Conservation (phyloP, 2,329 filamentous ascomycete genomes). For the Xylaria sp. region DNA sequence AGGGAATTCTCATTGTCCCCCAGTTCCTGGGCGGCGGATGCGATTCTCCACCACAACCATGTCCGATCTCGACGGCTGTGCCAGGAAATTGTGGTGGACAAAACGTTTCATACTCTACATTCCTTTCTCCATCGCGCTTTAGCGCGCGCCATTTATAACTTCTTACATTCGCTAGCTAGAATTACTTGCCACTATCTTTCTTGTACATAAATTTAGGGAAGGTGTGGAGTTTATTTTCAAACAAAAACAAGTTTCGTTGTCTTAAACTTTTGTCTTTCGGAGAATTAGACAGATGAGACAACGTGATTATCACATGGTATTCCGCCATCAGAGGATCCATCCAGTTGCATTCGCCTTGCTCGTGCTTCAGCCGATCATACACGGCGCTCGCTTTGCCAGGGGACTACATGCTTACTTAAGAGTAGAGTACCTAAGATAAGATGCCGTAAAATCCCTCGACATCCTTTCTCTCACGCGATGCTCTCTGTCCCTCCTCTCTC, state of each 20-base stretch:
- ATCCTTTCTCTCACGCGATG: not conserved
- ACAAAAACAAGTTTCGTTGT: not conserved
- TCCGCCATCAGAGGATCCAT: not conserved
- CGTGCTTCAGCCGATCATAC: not conserved
- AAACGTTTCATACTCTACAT: slow-evolving; percentile 1
- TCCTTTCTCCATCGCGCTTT: not conserved
- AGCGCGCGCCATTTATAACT: slow-evolving; percentile 15
- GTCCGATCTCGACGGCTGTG: slow-evolving; percentile 13
- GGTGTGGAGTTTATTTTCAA: slow-evolving; percentile 1
- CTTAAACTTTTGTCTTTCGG: not conserved
- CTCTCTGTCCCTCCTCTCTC: not conserved
- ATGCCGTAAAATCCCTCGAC: not conserved
- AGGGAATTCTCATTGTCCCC: not conserved
- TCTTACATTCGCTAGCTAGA: slow-evolving; percentile 29
- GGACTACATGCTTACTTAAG: no score
- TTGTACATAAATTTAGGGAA: slow-evolving; percentile 25
- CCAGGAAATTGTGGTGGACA: slow-evolving; percentile 11
- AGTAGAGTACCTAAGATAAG: not conserved
- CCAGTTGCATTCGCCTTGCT: not conserved
- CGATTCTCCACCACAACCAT: not conserved
- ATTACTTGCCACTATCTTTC: slow-evolving; percentile 12
- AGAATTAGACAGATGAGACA: not conserved
- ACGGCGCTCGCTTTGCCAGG: not conserved
- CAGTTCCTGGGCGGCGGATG: not conserved
- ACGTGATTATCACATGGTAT: slow-evolving; percentile 4